Percentiles rank a stretch among this genome's conserved stretches.
Conservation (phyloP, 495 filamentous ascomycete genomes). For the Tuber melanosporum region DNA sequence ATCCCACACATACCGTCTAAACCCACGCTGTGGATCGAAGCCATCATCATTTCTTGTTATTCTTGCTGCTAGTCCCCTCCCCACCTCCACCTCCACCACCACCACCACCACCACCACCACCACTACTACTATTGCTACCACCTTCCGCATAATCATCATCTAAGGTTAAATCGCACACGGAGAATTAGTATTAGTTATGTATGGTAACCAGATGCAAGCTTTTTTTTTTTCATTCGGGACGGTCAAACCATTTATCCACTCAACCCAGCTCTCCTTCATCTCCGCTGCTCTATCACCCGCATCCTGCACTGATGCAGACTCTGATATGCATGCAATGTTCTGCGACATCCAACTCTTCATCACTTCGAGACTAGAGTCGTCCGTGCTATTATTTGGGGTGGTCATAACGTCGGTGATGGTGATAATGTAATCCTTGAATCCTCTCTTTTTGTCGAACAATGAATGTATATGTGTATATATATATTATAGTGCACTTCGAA, state of each 20-base stretch:
- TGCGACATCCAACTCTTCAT: conserved; percentile 6
- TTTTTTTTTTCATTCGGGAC: neutral
- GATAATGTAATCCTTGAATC: neutral
- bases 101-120: neutral
- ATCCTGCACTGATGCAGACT: conserved; percentile 1
- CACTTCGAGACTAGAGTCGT: conserved; percentile 1
- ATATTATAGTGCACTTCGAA: conserved; percentile 4
- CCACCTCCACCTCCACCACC: neutral
- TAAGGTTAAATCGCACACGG: neutral
- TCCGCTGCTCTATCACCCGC: neutral
- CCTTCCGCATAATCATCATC: neutral
- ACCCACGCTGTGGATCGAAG: neutral
- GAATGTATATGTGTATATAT: neutral
- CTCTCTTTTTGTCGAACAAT: neutral
- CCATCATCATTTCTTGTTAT: neutral
- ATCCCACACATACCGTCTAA: neutral
- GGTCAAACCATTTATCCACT: neutral
- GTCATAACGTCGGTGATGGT: neutral
- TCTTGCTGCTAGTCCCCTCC: neutral
- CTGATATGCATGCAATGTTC: conserved; percentile 5
- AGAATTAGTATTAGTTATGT: conserved; percentile 1
- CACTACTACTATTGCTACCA: neutral
- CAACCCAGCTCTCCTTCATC: neutral
- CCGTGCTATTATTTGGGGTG: neutral
- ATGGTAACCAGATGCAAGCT: neutral